Percentiles rank a stretch among this genome's conserved stretches.
Conservation (phyloP, 768 basidiomycete species). For the Russula olivacea region DNA sequence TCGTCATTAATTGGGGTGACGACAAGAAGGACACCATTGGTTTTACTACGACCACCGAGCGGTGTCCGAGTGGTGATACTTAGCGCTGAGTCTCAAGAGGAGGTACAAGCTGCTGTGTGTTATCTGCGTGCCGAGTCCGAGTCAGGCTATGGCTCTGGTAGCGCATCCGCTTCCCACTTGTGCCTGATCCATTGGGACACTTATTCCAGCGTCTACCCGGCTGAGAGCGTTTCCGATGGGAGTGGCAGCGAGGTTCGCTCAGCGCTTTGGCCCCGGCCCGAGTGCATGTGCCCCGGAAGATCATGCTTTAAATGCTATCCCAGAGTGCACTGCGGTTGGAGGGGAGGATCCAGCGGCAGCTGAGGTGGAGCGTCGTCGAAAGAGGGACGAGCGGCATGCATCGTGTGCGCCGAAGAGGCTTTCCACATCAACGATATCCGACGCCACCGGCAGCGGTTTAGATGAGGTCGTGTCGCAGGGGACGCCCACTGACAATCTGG, state of each 20-base stretch:
- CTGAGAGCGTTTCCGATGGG: constrained; percentile 21
- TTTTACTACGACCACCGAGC: constrained; percentile 9
- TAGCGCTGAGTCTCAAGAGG: constrained; percentile 18
- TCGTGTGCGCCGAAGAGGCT: constrained; percentile 22
- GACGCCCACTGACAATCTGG: neutral
- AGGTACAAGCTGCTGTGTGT: constrained; percentile 21
- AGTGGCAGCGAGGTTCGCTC: constrained; percentile 15
- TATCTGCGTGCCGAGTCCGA: constrained; percentile 23
- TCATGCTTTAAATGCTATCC: constrained; percentile 20
- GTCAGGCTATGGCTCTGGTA: constrained; percentile 23
- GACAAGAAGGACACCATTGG: constrained; percentile 14
- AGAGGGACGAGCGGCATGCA: constrained; percentile 23
- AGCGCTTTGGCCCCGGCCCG: constrained; percentile 19
- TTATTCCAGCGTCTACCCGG: constrained; percentile 22
- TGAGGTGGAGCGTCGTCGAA: constrained; percentile 18
- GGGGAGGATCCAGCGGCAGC: constrained; percentile 1
- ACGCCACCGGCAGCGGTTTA: neutral
- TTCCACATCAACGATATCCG: constrained; percentile 8
- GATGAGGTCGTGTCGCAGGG: constrained; percentile 14
- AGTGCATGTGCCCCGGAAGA: constrained; percentile 19
- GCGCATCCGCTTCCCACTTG: constrained; percentile 8
- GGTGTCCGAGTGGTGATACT: constrained; percentile 17
- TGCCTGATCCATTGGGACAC: constrained; percentile 21
- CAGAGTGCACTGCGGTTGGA: constrained; percentile 9
- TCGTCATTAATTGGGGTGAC: constrained; percentile 44